Percentiles rank a stretch among this genome's conserved stretches.
These are phyloP conservation scores for Voacanga thouarsii DNA, from an alignment of 257 asterid genomes.

Conservation along the genomic window DNA sequence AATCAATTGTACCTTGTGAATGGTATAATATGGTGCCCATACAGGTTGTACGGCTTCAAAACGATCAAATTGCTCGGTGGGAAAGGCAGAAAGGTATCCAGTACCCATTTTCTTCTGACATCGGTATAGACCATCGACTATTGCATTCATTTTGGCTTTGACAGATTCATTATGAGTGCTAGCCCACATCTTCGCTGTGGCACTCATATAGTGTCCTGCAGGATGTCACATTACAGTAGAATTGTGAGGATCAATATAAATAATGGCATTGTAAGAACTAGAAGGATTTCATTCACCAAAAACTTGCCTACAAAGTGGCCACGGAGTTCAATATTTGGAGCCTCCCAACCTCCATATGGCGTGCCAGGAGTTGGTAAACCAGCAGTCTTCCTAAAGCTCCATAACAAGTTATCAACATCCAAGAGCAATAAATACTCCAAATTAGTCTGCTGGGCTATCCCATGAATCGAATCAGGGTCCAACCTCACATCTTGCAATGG, in stretches of 20 bases:
- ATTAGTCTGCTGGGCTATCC: conserved; percentile 79
- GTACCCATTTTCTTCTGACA: conserved; percentile 70
- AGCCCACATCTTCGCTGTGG: conserved; percentile 85
- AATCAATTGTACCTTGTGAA: conserved; percentile 59
- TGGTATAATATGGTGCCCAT: conserved; percentile 94
- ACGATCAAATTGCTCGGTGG: conserved; percentile 60
- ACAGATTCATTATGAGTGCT: conserved; percentile 64
- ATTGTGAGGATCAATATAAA: not conserved
- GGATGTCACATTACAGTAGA: not conserved
- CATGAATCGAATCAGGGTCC: conserved; percentile 62
- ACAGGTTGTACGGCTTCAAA: conserved; percentile 61
- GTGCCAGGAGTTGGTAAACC: conserved; percentile 57
- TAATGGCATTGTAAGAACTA: not conserved
- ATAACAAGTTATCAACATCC: conserved; percentile 72
- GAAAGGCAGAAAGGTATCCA: conserved; percentile 91
- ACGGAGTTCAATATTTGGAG: conserved; percentile 53
- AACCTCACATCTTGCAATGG: conserved; percentile 66
- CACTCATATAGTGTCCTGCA: conserved; percentile 82
- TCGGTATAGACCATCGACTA: conserved; percentile 50
- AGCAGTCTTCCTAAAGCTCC: conserved; percentile 86
- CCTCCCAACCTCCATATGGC: conserved; percentile 96
- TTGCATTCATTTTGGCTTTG: conserved; percentile 45
- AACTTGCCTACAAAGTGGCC: conserved; percentile 93
- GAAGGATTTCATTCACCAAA: not conserved
- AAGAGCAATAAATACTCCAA: conserved; percentile 71